A percentile compares a stretch with the other conserved stretches of the same genome.
phyloP scores from a whole-genome alignment of 1,284 basidiomycete genomes.

The Megacollybia platyphylla region DNA sequence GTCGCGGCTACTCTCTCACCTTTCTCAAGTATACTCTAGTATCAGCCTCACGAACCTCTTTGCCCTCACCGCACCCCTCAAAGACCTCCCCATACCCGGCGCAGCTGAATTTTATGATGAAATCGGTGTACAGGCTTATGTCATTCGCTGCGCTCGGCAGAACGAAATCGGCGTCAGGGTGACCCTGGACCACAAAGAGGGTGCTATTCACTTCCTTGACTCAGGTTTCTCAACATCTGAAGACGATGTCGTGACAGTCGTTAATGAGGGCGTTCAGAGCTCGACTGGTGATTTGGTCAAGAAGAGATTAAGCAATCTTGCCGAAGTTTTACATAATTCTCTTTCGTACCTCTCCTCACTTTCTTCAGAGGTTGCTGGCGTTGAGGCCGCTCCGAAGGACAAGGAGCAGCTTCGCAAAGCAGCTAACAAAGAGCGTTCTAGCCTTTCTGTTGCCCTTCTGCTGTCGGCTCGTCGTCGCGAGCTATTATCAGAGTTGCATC shows the following conservation, averaged over 20 bases:
- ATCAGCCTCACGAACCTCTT: slow-evolving; percentile 74
- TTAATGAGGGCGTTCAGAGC: slow-evolving; percentile 37
- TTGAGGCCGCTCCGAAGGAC: slow-evolving; percentile 32
- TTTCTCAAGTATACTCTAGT: slow-evolving; percentile 89
- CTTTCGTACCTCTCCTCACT: slow-evolving; percentile 20
- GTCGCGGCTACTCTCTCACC: slow-evolving; percentile 87
- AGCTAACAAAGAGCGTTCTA: slow-evolving; percentile 65
- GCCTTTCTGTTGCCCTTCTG: slow-evolving; percentile 63
- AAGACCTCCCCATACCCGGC: slow-evolving; percentile 21
- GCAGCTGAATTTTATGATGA: slow-evolving; percentile 50
- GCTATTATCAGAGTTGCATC: slow-evolving; percentile 76
- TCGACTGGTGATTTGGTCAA: slow-evolving; percentile 59
- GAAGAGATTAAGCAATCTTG: slow-evolving; percentile 69
- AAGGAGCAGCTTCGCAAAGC: slow-evolving; percentile 39
- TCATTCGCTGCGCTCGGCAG: slow-evolving; percentile 84
- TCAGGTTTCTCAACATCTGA: slow-evolving; percentile 40
- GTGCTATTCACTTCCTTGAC: slow-evolving; percentile 81
- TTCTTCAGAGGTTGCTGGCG: slow-evolving; percentile 22
- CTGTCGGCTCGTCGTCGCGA: slow-evolving; percentile 84
- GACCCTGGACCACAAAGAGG: slow-evolving; percentile 65
- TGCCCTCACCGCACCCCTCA: slow-evolving; percentile 66
- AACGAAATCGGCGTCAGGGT: slow-evolving; percentile 85
- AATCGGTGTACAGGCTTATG: slow-evolving; percentile 80
- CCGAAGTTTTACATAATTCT: slow-evolving; percentile 61
- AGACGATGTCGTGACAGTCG: neutral